Evolutionary conservation across 2,329 filamentous ascomycete genomes (phyloP).

Genomic region (Colletotrichum musicola): DNA sequence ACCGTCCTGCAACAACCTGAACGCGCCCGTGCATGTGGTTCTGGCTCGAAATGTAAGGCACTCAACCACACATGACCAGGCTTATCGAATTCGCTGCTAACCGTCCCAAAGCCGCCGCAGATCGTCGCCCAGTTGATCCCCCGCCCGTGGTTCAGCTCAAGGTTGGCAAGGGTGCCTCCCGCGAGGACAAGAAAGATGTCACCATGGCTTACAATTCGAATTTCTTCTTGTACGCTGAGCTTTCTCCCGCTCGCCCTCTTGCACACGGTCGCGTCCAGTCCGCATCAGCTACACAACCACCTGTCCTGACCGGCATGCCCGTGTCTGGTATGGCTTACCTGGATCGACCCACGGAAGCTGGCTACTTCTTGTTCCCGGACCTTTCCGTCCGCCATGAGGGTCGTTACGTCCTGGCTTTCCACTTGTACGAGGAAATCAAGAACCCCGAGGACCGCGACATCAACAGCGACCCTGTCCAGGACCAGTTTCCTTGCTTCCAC

Average conservation of each 20-base stretch:
- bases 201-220: slow-evolving; percentile 96
- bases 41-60: slow-evolving; percentile 89
- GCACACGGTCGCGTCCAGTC: slow-evolving; percentile 82
- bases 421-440: slow-evolving; percentile 94
- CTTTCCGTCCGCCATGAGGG: slow-evolving; percentile 96
- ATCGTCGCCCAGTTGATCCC: slow-evolving; percentile 92
- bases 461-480: slow-evolving; percentile 51
- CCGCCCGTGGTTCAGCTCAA: slow-evolving; percentile 94
- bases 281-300: slow-evolving; percentile 74
- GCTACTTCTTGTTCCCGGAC: slow-evolving; percentile 98
- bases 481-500: slow-evolving; percentile 73
- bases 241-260: slow-evolving; percentile 87
- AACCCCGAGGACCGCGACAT: slow-evolving; percentile 82
- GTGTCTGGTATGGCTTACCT: slow-evolving; percentile 97
- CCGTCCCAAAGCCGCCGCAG: slow-evolving; percentile 74
- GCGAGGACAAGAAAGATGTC: slow-evolving; percentile 74
- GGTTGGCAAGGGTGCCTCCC: slow-evolving; percentile 79
- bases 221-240: slow-evolving; percentile 95
- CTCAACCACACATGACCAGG: not conserved
- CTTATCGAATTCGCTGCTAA: slow-evolving; percentile 42
- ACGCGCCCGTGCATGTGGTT: slow-evolving; percentile 93
- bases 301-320: slow-evolving; percentile 92
- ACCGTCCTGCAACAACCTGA: slow-evolving; percentile 94
- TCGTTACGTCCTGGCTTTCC: slow-evolving; percentile 90
- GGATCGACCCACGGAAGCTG: slow-evolving; percentile 82